These are phyloP conservation scores for Claviceps spartinae DNA, from an alignment of 2,329 filamentous ascomycete genomes.

Conservation along the genomic window DNA sequence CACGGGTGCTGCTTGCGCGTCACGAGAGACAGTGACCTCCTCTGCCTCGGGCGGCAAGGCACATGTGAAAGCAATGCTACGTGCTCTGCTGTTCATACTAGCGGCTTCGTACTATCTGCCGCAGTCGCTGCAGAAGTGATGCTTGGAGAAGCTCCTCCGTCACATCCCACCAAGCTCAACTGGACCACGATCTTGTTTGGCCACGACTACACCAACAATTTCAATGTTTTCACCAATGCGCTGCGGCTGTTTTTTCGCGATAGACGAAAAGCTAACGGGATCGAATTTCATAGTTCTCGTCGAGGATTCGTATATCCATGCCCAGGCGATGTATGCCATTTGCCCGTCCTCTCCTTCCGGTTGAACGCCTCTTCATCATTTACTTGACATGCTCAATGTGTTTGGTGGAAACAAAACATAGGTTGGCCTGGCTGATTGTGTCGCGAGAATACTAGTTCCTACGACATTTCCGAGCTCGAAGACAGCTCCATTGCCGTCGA, in stretches of 20 bases:
- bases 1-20: neutral
- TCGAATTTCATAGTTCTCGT: slow-evolving; percentile 17
- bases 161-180: neutral
- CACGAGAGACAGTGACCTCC: neutral
- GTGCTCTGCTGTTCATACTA: neutral
- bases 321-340: slow-evolving; percentile 21
- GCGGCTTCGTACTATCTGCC: neutral
- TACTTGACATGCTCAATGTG: neutral
- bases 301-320: slow-evolving; percentile 26
- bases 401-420: neutral
- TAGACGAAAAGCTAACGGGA: slow-evolving; percentile 3
- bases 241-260: neutral
- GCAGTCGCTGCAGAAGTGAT: neutral
- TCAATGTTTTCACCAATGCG: neutral
- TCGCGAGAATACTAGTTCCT: slow-evolving; percentile 27
- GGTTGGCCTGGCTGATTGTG: neutral
- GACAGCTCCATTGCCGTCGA: slow-evolving; percentile 71
- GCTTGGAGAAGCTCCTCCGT: neutral
- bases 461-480: slow-evolving; percentile 56
- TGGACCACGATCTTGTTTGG: neutral
- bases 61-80: neutral
- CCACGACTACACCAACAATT: neutral
- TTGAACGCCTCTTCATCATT: neutral
- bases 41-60: neutral
- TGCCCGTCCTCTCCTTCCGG: no score